Base-by-base conservation (phyloP, 495 filamentous ascomycete genomes). In the Hyaloscypha variabilis region DNA sequence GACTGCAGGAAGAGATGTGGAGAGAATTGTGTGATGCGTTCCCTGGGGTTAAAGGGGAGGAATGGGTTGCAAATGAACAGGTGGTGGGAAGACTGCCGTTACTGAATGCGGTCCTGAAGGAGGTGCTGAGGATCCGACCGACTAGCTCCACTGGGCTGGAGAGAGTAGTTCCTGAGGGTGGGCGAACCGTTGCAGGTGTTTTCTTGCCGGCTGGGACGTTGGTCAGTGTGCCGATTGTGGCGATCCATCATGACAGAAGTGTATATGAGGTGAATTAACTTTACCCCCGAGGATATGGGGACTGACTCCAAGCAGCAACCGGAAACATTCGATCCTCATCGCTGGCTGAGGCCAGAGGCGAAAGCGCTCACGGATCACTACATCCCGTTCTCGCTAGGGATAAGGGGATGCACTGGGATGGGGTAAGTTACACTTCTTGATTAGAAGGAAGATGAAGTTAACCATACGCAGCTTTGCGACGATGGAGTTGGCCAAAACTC, bases 71-170 rank as follows among this genome's bases (percentile, higher is more conserved):
- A 14, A 26, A 25, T 6, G 55, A 55, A 11, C 24, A 28, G 24
- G 58, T 60, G 19, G 56, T 34, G n/a, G 42, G 34, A 1, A 69
- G 66, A 13, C 31, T 68, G 1, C 58, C 58, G 36, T 28, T 62
- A 17, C 39, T 64, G 39, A 53, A 57, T 29, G 67, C 63, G 24
- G 49, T 46, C 8, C 6, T 69, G 6, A 60, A 63, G 29, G 67
- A 69, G 34, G 28, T 42, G 19, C 26, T 66, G 53, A 39, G 67
- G n/a, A 34, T 66, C 11, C 23, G 63, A 55, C 61, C 67, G 25
- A 69, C 67, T 5, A 64, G 51, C 31, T 61, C 67, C 14, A 60
- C 56, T 25, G 66, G 66, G 19, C 39, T 66, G 14, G 60, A 63
- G 42, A 64, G 66, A 28, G 58, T 69, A 2, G 31, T 57, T 19